Evolutionary conservation across 306 rosid species (phyloP).

Genomic region (Mimosa pudica): DNA sequence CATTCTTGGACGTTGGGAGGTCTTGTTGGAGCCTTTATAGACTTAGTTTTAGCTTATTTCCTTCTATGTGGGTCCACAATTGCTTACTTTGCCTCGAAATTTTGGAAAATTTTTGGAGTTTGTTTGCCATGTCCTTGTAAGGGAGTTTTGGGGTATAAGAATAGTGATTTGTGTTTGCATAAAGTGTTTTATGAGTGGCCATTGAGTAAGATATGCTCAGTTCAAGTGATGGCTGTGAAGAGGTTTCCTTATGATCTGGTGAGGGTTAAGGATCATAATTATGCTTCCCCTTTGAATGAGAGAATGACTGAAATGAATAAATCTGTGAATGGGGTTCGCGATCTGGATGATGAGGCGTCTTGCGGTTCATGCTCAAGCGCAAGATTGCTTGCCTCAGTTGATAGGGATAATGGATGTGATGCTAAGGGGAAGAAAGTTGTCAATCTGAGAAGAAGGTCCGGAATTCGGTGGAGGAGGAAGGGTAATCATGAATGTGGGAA

Average conservation of each 20-base stretch:
- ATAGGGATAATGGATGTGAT: constrained; percentile 56
- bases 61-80: constrained; percentile 63
- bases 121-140: constrained; percentile 79
- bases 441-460: constrained; percentile 58
- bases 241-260: constrained; percentile 75
- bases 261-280: constrained; percentile 40
- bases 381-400: constrained; percentile 44
- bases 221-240: constrained; percentile 47
- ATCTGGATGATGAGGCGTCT: constrained; percentile 53
- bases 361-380: constrained; percentile 53
- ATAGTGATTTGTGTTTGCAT: constrained; percentile 57
- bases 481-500: constrained; percentile 46
- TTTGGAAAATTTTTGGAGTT: constrained; percentile 49
- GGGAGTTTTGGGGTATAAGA: constrained; percentile 65
- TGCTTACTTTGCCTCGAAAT: constrained; percentile 55
- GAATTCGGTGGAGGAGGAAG: constrained; percentile 59
- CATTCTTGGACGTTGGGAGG: constrained; percentile 78
- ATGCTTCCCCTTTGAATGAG: constrained; percentile 36
- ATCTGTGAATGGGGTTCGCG: constrained; percentile 41
- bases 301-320: constrained; percentile 35
- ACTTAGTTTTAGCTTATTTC: constrained; percentile 69
- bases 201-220: constrained; percentile 45
- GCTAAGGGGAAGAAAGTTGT: constrained; percentile 61
- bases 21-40: constrained; percentile 64
- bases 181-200: constrained; percentile 64